Evolutionary conservation across 169 alveolate genomes (phyloP).

Genomic region (Plasmodium knowlesi): DNA sequence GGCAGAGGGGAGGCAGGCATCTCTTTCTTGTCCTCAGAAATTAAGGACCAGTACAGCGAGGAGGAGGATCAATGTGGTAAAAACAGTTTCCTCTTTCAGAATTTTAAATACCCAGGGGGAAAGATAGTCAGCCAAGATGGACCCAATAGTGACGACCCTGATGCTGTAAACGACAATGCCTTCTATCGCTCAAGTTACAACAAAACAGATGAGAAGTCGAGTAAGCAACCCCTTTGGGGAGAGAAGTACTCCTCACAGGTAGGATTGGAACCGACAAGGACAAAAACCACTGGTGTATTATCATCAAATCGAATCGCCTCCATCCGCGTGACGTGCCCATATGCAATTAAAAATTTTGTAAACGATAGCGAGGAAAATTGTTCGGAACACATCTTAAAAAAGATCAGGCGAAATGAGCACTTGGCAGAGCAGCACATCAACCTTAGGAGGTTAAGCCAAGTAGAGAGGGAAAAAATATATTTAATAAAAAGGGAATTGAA

Average conservation of each 20-base stretch:
- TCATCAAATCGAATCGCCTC: not conserved
- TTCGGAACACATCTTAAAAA: conserved; percentile 24
- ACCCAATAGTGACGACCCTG: not conserved
- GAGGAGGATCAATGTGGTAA: not conserved
- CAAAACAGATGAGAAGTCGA: not conserved
- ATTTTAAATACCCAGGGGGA: not conserved
- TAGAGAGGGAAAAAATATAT: conserved; percentile 35
- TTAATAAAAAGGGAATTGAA: conserved; percentile 66
- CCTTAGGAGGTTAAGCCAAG: conserved; percentile 33
- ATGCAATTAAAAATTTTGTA: conserved; percentile 23
- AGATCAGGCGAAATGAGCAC: conserved; percentile 36
- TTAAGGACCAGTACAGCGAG: not conserved
- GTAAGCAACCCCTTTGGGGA: not conserved
- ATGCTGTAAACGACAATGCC: not conserved
- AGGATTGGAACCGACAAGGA: not conserved
- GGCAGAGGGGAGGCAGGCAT: not conserved
- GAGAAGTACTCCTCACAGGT: not conserved
- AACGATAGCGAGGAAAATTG: conserved; percentile 23
- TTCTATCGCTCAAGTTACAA: not conserved
- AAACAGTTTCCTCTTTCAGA: not conserved
- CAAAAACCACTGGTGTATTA: not conserved
- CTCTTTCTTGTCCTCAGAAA: not conserved
- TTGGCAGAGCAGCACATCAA: conserved; percentile 41
- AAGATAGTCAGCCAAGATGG: not conserved
- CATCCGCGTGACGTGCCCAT: conserved; percentile 27